Evolutionary conservation across 148 eudicot genomes (phyloP).

Genomic region (Hydrangea macrophylla): DNA sequence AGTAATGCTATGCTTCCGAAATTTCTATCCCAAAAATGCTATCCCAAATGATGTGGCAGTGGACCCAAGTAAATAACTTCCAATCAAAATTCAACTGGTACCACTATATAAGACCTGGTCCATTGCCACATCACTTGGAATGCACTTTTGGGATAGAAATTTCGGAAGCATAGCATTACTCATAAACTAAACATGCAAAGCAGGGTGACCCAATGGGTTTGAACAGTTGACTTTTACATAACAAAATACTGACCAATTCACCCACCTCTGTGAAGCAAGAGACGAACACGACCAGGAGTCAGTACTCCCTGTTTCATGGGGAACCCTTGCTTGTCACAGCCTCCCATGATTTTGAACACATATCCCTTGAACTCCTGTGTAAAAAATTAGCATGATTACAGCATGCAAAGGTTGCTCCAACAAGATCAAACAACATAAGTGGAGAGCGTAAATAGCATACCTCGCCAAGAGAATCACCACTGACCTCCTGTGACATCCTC

Average conservation of each 20-base stretch:
- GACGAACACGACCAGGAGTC: conserved; percentile 42
- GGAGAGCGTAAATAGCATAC: conserved; percentile 8
- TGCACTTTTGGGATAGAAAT: too few species aligned
- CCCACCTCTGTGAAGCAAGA: conserved; percentile 30
- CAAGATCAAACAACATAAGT: neutral
- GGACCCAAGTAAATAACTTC: too few species aligned
- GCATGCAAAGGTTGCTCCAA: neutral
- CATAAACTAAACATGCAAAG: too few species aligned
- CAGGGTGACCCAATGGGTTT: neutral
- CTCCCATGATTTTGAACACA: conserved; percentile 40
- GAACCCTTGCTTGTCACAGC: conserved; percentile 42
- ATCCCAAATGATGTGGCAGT: too few species aligned
- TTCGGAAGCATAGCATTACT: too few species aligned
- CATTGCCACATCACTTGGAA: too few species aligned
- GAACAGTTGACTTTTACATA: neutral
- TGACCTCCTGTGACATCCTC: conserved; percentile 41
- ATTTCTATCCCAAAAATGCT: too few species aligned
- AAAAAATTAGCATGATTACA: neutral
- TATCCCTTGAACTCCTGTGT: conserved; percentile 31
- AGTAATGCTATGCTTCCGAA: too few species aligned
- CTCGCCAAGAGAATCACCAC: conserved; percentile 36
- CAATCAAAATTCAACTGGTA: too few species aligned
- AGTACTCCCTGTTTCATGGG: conserved; percentile 46
- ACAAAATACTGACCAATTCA: neutral
- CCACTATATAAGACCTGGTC: too few species aligned